A percentile compares a stretch with the other conserved stretches of the same genome.
Evolutionary conservation across 1,284 basidiomycete species (phyloP).

Genomic region (Takashimella tepidaria): DNA sequence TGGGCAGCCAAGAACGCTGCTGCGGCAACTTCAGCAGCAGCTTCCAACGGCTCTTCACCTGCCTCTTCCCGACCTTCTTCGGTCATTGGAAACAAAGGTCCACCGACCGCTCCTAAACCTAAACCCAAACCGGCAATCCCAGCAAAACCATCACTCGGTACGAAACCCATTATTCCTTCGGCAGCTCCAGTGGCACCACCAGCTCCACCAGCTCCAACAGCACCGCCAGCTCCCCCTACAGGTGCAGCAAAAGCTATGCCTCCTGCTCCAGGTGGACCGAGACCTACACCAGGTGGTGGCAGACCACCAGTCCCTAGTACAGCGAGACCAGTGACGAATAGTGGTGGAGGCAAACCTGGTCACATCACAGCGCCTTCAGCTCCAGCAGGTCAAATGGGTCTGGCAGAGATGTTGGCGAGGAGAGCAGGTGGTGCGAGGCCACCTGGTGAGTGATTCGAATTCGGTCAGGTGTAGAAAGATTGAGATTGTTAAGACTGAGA

Average conservation of each 20-base stretch:
- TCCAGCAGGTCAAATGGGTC: slow-evolving; percentile 64
- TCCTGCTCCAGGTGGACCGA: slow-evolving; percentile 18
- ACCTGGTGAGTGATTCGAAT: not conserved
- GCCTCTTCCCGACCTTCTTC: slow-evolving; percentile 55
- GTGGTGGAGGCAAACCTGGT: slow-evolving; percentile 29
- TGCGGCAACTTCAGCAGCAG: slow-evolving; percentile 57
- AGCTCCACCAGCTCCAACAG: not conserved
- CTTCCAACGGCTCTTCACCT: slow-evolving; percentile 38
- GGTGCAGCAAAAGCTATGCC: slow-evolving; percentile 16
- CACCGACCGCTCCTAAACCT: slow-evolving; percentile 47
- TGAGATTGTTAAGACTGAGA: too few species aligned
- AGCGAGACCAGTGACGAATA: slow-evolving; percentile 23
- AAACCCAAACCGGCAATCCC: slow-evolving; percentile 50
- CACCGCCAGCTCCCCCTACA: slow-evolving; percentile 25
- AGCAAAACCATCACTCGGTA: slow-evolving; percentile 43
- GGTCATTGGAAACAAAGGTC: slow-evolving; percentile 31
- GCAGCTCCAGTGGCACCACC: not conserved
- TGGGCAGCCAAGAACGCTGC: slow-evolving; percentile 52
- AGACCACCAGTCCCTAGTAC: slow-evolving; percentile 40
- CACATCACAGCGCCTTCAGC: slow-evolving; percentile 48
- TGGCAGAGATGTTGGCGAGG: slow-evolving; percentile 57
- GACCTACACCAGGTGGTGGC: slow-evolving; percentile 15
- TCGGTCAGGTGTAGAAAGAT: too few species aligned
- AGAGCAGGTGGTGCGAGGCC: slow-evolving; percentile 10
- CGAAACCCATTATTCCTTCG: slow-evolving; percentile 9